These are phyloP conservation scores for Leucosporidium yakuticum DNA, from an alignment of 768 basidiomycete genomes.

Conservation along the genomic window DNA sequence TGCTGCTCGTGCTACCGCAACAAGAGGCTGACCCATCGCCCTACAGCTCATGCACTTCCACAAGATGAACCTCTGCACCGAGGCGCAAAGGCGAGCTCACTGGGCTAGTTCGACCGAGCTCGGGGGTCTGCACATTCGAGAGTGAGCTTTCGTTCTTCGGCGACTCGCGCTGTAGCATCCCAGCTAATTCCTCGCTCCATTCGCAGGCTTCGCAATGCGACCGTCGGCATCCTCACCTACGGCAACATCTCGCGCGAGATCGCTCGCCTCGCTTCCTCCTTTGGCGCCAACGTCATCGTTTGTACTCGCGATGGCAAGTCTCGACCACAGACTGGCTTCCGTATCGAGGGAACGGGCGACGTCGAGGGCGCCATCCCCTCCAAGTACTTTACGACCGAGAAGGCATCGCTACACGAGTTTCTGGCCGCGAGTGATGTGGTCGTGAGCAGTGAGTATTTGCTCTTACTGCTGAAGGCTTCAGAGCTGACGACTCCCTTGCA, in stretches of 20 bases:
- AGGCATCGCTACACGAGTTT: conserved; percentile 3
- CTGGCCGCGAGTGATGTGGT: background rate
- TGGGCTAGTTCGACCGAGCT: conserved; percentile 3
- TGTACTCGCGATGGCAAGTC: background rate
- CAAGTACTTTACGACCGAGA: background rate
- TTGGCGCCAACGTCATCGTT: background rate
- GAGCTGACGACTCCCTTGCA: background rate
- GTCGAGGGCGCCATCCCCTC: background rate
- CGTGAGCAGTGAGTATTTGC: background rate
- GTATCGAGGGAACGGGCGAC: conserved; percentile 7
- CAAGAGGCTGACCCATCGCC: background rate
- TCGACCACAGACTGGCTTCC: background rate
- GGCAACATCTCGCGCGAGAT: conserved; percentile 4
- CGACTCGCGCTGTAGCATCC: no score
- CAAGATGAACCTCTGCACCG: background rate
- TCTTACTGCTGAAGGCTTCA: background rate
- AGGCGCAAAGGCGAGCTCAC: background rate
- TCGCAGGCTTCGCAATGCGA: background rate
- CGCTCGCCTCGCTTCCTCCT: background rate
- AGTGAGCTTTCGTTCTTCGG: background rate
- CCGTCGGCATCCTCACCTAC: conserved; percentile 3
- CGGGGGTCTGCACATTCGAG: conserved; percentile 1
- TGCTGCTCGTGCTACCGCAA: background rate
- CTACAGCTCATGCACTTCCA: conserved; percentile 4
- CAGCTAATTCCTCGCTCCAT: no score